Base-by-base conservation (phyloP, 164 flowering plant species). In the Vitis riparia region DNA sequence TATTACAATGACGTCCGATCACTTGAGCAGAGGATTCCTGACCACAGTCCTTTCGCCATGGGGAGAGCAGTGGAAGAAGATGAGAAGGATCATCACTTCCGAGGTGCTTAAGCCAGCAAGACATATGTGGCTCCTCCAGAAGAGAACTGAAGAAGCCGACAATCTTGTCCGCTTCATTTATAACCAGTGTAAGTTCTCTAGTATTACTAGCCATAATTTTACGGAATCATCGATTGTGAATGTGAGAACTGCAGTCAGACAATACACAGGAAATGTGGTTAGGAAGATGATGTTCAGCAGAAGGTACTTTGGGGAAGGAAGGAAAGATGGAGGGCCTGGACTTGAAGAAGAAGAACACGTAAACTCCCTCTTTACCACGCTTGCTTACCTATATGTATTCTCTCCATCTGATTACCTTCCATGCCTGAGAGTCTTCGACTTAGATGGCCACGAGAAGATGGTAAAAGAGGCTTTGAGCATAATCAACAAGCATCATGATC, bases 51-150 rank as follows among this genome's bases (percentile, higher is more conserved):
- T 63, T 9, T 32, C 44, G 0, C 47, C 66, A 47, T 11, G 11
- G n/a, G 66, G 66, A 14, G 37, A 63, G 3, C 66, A 63, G 17
- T 63, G 66, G 66, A 63, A 14, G 27, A 63, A 63, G 47, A 63
- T 63, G 66, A 63, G 66, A 27, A 63, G 48, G 3, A 30, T 49
- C 6, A 13, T 63, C 11, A 63, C 32, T 13, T 63, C 66, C 3
- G 44, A 63, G 30, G 5, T 49, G 1, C 8, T 65, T 49, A 48
- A 52, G 5, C 52, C 55, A 7, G 57, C 57, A 2, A 51, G 9
- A 14, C 55, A 11, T 9, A n/a, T 15, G 44, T 50, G 44, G 56
- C 52, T 65, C 37, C 67, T n/a, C 50, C n/a, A 17, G 27, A 65
- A 65, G 55, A 65, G 67, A 17, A n/a, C 8, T 3, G 55, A 48